phyloP scores from a whole-genome alignment of 768 basidiomycete species.

The Boletellus ananiceps region DNA sequence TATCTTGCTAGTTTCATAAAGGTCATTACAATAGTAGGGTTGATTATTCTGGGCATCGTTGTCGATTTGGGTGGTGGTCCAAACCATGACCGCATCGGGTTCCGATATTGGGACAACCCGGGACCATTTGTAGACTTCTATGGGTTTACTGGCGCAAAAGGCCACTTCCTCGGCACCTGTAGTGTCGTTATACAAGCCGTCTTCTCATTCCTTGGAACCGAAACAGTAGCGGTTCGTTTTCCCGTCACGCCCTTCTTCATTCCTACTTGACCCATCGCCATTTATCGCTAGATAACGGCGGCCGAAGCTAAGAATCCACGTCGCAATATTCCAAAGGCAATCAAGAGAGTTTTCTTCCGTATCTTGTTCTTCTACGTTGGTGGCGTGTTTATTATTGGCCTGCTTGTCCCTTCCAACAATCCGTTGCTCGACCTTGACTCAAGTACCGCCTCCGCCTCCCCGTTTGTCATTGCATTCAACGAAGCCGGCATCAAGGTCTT shows the following conservation, averaged over 20 bases:
- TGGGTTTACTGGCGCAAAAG: conserved; percentile 39
- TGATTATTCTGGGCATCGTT: conserved; percentile 45
- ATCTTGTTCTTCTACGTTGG: conserved; percentile 37
- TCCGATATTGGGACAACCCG: conserved; percentile 47
- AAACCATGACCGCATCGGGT: conserved; percentile 46
- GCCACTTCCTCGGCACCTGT: conserved; percentile 49
- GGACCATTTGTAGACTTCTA: conserved; percentile 51
- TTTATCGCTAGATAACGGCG: conserved; percentile 38
- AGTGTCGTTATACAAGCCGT: conserved; percentile 55
- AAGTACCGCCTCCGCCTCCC: conserved; percentile 41
- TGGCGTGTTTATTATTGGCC: conserved; percentile 43
- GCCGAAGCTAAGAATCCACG: conserved; percentile 51
- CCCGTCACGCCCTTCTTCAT: background rate
- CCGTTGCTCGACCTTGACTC: conserved; percentile 35
- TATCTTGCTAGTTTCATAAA: conserved; percentile 41
- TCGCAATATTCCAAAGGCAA: conserved; percentile 37
- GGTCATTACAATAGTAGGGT: conserved; percentile 43
- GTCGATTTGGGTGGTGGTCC: conserved; percentile 53
- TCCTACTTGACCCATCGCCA: conserved; percentile 1
- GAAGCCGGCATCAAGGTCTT: conserved; percentile 55
- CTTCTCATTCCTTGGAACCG: conserved; percentile 58
- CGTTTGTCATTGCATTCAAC: conserved; percentile 57
- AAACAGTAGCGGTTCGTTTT: conserved; percentile 40
- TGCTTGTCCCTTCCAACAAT: conserved; percentile 48
- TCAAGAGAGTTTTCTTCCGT: conserved; percentile 42